Base-by-base conservation (phyloP, 768 basidiomycete genomes). In the Suillus decipiens region DNA sequence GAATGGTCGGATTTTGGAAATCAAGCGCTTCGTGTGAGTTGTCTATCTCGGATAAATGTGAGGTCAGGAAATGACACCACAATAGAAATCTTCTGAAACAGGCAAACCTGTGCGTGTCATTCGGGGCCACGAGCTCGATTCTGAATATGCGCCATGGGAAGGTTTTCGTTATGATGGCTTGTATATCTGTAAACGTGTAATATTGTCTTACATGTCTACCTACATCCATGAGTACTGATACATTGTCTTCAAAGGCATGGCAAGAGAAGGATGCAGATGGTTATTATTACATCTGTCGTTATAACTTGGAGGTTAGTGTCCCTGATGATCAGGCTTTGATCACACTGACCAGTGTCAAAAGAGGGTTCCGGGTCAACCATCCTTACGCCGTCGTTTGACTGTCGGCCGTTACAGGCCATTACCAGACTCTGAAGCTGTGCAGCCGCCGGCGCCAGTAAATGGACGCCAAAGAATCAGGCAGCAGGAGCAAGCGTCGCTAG, bases 151-250 rank as follows among this genome's bases (percentile, higher is more conserved):
- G 4, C 74, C 74, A 9, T 10, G 33, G 7, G 10, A 39, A 1
- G 73, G 73, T 6, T 68, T 66, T 45, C 75, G 74, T 1, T 75
- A 76, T 43, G 74, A 77, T 36, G 74, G 74, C 31, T 56, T 75
- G 5, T 75, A 75, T 51, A 74, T n/a, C 43, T 64, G 76, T 5
- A 41, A 62, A 3, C 33, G 51, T 4, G 76, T 77, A 31, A 45
- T 63, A 51, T n/a, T 34, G 5, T 55, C 10, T 2, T 10, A 28
- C 11, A 31, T 12, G 2, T 53, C 14, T 5, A 14, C 1, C 24
- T 48, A 53, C 12, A 1, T 28, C n/a, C 11, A 31, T 17, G n/a
- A 51, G 1, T 64, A 59, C 14, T 48, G 56, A 54, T 47, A 6
- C 12, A 22, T 36, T 11, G 11, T 45, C 24, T 2, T n/a, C 10